Evolutionary conservation across 2,329 filamentous ascomycete species (phyloP), one percentile per base, ranked within the genome.

Genomic region (Chrysosphaeria jannelii): DNA sequence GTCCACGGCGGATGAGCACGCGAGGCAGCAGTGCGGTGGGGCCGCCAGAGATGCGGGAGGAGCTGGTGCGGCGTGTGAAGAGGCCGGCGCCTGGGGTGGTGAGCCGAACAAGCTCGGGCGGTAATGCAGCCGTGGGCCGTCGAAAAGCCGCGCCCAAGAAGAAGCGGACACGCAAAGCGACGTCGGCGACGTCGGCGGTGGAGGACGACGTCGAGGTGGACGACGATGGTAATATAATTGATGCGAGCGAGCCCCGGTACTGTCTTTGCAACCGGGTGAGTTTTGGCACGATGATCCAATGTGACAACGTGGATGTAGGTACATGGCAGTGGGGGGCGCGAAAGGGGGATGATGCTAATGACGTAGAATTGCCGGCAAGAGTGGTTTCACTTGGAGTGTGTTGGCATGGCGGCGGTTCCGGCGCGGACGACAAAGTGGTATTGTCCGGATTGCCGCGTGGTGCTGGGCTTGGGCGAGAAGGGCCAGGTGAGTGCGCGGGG

Each of bases 371-470:
- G 74, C 45, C 65, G 74, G 34, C 62, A 63, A 30, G 71, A 81
- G 41, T 85, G 74, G 74, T 85, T 81, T 40, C 74, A 85, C 38
- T 52, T 85, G 19, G 61, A 64, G 31, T 85, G 74, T 36, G 68
- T 85, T 5, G 63, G 55, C 5, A 48, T 85, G 16, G 48, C 52
- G 8, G 53, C 64, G 13, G 59, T 71, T 28, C 71, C 72, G 8
- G 57, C 64, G 3, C 52, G 69, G 10, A 69, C 68, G 15, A 66
- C 66, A 3, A 78, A 76, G 42, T 85, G 74, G 74, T 85, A 76
- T 36, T 85, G 74, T 41, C 70, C 70, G 2, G 63, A 75, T 23
- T 85, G 74, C 37, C 50, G 65, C 19, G 54, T 58, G 29, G 44
- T 53, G 14, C 42, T 67, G 15, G 59, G 61, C 22, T 60, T 66